A percentile compares a stretch with the other conserved stretches of the same genome.
Conservation (phyloP, 2,329 filamentous ascomycete species). For the Fusarium praegraminearum region DNA sequence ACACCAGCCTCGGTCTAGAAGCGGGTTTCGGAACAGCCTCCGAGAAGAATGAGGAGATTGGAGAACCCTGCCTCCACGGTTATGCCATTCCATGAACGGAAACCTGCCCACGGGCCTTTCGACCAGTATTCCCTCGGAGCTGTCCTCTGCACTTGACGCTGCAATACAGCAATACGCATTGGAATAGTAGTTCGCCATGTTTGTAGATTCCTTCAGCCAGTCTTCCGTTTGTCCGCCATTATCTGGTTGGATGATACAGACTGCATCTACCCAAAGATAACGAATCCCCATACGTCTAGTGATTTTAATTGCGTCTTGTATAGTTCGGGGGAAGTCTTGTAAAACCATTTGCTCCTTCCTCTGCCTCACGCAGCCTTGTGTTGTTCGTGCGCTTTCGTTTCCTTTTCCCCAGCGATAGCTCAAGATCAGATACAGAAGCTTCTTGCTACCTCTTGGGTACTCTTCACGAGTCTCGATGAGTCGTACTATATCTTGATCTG, state of each 20-base stretch:
- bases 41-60: background rate
- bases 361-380: accelerated
- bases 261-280: background rate
- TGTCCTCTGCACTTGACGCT: background rate
- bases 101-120: background rate
- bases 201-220: background rate
- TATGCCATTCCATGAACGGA: background rate
- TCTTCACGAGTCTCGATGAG: accelerated
- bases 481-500: background rate
- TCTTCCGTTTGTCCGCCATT: background rate
- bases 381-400: background rate
- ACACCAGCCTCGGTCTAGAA: background rate
- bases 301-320: background rate
- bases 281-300: background rate
- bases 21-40: background rate
- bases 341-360: accelerated
- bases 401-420: background rate
- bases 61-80: background rate
- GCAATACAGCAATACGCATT: background rate
- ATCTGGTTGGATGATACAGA: background rate
- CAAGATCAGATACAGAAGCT: background rate
- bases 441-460: background rate
- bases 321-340: background rate
- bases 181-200: background rate
- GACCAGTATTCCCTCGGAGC: background rate